Evolutionary conservation across 257 asterid genomes (phyloP), one percentile per base, ranked within the genome.

Genomic region (Solanum piurae): DNA sequence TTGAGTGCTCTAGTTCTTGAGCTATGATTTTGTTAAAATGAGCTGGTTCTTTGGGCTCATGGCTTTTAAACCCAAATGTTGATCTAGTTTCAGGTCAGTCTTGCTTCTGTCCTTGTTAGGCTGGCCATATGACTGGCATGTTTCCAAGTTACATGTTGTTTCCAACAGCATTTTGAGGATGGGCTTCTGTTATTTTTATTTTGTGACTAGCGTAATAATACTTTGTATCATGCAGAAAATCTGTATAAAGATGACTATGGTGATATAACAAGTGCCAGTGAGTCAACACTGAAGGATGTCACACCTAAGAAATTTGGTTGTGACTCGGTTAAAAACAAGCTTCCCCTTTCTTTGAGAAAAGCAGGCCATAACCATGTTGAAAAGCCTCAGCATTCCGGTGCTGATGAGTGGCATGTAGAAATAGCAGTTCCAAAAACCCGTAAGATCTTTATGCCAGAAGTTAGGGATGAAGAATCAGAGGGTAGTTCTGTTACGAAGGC

Each of bases 381-480:
- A 76, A 95, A 93, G 86, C 89, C 93, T 92, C 95, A 87, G 87
- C 90, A 89, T 74, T 91, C 98, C 25, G 93, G 88, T 86, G 88
- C 93, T 89, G 92, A 85, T 89, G 95, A 94, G 86, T 95, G 98
- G 98, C 93, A 89, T 87, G 90, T 96, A 88, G 98, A 96, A 87
- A 91, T 94, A 89, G 96, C 97, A 85, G 88, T 95, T 89, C 99
- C 98, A 68, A 94, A 91, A 90, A 87, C 80, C 85, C 93, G 80
- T 40, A 90, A 88, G 84, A 83, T 87, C 84, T 87, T 94, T 46
- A 76, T 87, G 29, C 64, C 93, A 83, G 96, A 93, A 75, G 86
- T 87, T 89, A 92, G 85, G 36, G 90, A 90, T 87, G 98, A 93
- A 87, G 98, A 94, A 90, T 93, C 98, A 80, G 96, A 94, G 86